These are phyloP conservation scores for Silene conica DNA, from an alignment of 148 eudicot genomes.

Conservation along the genomic window DNA sequence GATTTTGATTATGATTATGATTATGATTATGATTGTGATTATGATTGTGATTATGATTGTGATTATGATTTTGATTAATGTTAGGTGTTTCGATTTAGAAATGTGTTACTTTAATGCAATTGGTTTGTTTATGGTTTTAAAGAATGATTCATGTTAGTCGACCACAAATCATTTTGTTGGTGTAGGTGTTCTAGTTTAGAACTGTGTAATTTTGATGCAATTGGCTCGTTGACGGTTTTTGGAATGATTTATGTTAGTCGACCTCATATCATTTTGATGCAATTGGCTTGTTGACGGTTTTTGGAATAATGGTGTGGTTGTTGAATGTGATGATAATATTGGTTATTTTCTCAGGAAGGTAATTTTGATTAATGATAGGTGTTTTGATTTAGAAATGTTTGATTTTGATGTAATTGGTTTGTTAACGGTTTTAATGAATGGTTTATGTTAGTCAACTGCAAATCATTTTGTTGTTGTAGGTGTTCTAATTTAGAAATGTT, in stretches of 20 bases:
- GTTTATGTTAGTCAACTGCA: background rate
- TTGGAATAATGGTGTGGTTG: background rate
- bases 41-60: constrained; percentile 6
- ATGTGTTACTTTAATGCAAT: background rate
- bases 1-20: background rate
- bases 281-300: background rate
- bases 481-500: background rate
- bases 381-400: background rate
- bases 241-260: background rate
- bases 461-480: background rate
- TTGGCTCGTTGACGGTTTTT: background rate
- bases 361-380: background rate
- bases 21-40: constrained; percentile 19
- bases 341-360: no score
- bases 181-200: background rate
- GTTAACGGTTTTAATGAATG: background rate
- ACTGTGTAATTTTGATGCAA: background rate
- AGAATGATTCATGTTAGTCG: background rate
- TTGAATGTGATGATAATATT: no score
- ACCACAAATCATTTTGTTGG: background rate
- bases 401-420: background rate
- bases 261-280: background rate
- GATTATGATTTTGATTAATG: constrained; percentile 6
- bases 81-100: background rate
- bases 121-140: background rate